Conservation (phyloP, 2,329 filamentous ascomycete species). For the Pseudopithomyces maydicus region DNA sequence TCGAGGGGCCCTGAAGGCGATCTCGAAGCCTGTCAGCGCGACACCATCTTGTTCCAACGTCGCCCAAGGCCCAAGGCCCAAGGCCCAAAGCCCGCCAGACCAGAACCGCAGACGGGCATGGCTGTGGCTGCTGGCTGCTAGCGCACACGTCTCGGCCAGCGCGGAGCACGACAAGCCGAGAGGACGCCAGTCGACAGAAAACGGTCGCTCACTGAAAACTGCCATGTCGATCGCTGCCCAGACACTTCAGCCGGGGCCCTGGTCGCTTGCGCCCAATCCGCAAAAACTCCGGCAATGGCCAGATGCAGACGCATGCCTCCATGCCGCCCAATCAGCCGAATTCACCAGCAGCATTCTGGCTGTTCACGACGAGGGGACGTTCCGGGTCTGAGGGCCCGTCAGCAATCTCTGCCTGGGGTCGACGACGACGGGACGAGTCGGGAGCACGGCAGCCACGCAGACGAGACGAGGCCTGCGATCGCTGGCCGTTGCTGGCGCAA, state of each 20-base stretch:
- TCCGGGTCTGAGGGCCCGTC: slow-evolving; percentile 10
- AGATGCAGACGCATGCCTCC: slow-evolving; percentile 13
- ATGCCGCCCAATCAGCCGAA: slow-evolving; percentile 15
- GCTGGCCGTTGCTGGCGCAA: slow-evolving; percentile 33
- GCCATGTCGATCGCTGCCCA: slow-evolving; percentile 31
- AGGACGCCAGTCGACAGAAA: slow-evolving; percentile 21
- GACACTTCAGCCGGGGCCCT: slow-evolving; percentile 28
- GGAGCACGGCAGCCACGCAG: slow-evolving; percentile 34
- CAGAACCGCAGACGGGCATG: neutral
- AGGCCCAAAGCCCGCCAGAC: neutral
- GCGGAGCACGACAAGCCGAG: slow-evolving; percentile 2
- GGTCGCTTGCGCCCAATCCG: slow-evolving; percentile 22
- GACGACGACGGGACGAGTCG: slow-evolving; percentile 37
- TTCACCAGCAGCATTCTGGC: slow-evolving; percentile 5
- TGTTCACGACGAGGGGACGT: slow-evolving; percentile 9
- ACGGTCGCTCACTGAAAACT: slow-evolving; percentile 20
- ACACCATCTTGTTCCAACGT: slow-evolving; percentile 26
- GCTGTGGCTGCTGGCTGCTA: neutral
- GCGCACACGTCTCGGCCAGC: neutral
- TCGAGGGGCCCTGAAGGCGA: slow-evolving; percentile 44
- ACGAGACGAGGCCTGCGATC: slow-evolving; percentile 32
- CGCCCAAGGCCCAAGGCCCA: slow-evolving; percentile 10
- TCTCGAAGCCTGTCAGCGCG: slow-evolving; percentile 30
- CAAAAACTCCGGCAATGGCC: slow-evolving; percentile 24
- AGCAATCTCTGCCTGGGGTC: slow-evolving; percentile 15